Conservation (phyloP, 129 eudicot species). For the Centrapalus pauciflorus region DNA sequence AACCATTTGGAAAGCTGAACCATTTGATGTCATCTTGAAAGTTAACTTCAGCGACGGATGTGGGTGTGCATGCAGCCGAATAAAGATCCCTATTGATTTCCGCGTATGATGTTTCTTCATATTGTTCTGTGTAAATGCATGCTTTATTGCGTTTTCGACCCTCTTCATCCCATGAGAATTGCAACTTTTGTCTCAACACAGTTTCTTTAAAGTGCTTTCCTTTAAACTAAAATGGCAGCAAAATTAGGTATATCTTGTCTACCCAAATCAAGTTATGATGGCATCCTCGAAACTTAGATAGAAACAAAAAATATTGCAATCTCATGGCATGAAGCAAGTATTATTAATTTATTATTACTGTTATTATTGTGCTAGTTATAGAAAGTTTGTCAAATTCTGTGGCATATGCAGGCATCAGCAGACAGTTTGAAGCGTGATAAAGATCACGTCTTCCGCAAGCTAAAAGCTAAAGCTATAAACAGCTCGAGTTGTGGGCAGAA, state of each 20-base stretch:
- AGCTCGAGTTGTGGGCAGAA: slow-evolving; percentile 59
- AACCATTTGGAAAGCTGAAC: slow-evolving; percentile 40
- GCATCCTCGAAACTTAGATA: too few species aligned
- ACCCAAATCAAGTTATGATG: neutral
- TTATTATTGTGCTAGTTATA: neutral
- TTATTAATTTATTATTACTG: neutral
- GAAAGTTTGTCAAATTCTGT: neutral
- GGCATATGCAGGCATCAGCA: slow-evolving; percentile 40
- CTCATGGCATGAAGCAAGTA: too few species aligned
- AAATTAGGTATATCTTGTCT: neutral
- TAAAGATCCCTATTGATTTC: slow-evolving; percentile 74
- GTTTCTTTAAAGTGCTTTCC: neutral
- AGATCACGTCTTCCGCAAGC: slow-evolving; percentile 45
- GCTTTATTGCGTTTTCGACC: neutral
- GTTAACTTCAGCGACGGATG: slow-evolving; percentile 77
- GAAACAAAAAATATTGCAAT: too few species aligned
- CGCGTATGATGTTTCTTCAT: slow-evolving; percentile 33
- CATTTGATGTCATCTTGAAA: slow-evolving; percentile 58
- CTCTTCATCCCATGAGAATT: neutral
- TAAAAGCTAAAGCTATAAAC: slow-evolving; percentile 42
- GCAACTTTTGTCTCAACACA: neutral
- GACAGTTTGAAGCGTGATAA: slow-evolving; percentile 44
- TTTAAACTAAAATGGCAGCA: too few species aligned
- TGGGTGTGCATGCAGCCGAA: slow-evolving; percentile 44
- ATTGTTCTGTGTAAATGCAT: neutral